Conservation (phyloP, 257 asterid species). For the Ilex asprella region DNA sequence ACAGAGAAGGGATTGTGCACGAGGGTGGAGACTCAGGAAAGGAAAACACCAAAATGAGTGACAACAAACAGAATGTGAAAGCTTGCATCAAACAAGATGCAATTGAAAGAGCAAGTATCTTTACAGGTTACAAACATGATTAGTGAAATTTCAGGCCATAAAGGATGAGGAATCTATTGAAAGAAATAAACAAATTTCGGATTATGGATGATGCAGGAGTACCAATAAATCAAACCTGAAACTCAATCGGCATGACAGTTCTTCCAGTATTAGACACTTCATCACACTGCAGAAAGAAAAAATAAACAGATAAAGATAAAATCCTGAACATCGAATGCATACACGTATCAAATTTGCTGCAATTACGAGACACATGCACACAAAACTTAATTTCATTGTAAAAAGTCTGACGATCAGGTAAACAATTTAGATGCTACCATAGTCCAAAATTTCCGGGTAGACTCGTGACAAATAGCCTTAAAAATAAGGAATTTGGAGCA, state of each 20-base stretch:
- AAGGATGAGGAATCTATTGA: background rate
- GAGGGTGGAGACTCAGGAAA: background rate
- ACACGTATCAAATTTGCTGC: conserved; percentile 5
- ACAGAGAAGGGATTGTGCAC: too few species aligned
- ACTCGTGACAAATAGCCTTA: too few species aligned
- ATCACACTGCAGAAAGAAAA: conserved; percentile 47
- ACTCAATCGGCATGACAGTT: conserved; percentile 50
- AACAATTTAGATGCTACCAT: too few species aligned
- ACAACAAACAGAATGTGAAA: background rate
- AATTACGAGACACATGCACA: background rate
- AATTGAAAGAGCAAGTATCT: too few species aligned
- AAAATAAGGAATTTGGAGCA: too few species aligned
- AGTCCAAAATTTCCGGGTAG: too few species aligned
- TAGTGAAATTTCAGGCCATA: too few species aligned
- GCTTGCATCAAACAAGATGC: too few species aligned
- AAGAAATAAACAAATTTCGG: background rate
- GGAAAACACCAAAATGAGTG: background rate
- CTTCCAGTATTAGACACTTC: conserved; percentile 46
- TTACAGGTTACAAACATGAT: too few species aligned
- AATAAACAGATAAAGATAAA: conserved; percentile 9
- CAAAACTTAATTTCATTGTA: too few species aligned
- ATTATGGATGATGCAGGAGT: background rate
- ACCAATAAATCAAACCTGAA: conserved; percentile 41
- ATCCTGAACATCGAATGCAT: background rate
- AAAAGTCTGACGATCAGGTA: too few species aligned